Conservation (phyloP, 2,329 filamentous ascomycete species). For the Fusarium sp. region DNA sequence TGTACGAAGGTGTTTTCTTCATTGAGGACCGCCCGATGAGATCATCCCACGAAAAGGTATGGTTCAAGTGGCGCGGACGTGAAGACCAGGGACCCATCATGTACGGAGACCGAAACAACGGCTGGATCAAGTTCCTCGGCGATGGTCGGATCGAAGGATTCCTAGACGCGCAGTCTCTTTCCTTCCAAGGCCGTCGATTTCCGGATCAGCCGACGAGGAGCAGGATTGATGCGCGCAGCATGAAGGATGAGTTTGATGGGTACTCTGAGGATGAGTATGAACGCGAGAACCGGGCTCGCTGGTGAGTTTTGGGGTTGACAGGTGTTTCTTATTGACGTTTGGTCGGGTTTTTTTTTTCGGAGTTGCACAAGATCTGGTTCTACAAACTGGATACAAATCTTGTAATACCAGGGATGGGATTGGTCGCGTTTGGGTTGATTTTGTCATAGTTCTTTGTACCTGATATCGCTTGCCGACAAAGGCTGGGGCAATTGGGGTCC, state of each 20-base stretch:
- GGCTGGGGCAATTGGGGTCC: background rate
- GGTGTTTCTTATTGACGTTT: background rate
- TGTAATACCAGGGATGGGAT: background rate
- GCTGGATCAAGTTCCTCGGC: conserved; percentile 53
- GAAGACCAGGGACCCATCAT: conserved; percentile 46
- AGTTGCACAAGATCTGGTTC: background rate
- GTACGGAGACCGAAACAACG: conserved; percentile 43
- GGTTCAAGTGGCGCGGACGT: conserved; percentile 53
- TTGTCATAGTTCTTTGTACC: background rate
- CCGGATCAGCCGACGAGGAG: conserved; percentile 48
- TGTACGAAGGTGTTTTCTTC: conserved; percentile 56
- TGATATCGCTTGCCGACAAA: background rate
- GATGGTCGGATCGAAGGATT: conserved; percentile 50
- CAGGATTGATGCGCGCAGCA: conserved; percentile 35
- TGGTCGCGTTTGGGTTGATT: background rate
- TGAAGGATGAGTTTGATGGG: conserved; percentile 46
- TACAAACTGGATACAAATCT: background rate
- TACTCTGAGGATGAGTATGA: conserved; percentile 49
- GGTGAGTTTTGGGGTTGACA: conserved; percentile 6
- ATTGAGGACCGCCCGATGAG: conserved; percentile 51
- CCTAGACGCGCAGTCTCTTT: conserved; percentile 43
- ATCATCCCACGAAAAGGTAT: conserved; percentile 44
- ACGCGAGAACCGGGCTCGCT: conserved; percentile 33
- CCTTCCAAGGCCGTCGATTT: conserved; percentile 43
- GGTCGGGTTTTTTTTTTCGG: background rate